Base-by-base conservation (phyloP, 2,329 filamentous ascomycete species). In the Emericellopsis cladophorae region DNA sequence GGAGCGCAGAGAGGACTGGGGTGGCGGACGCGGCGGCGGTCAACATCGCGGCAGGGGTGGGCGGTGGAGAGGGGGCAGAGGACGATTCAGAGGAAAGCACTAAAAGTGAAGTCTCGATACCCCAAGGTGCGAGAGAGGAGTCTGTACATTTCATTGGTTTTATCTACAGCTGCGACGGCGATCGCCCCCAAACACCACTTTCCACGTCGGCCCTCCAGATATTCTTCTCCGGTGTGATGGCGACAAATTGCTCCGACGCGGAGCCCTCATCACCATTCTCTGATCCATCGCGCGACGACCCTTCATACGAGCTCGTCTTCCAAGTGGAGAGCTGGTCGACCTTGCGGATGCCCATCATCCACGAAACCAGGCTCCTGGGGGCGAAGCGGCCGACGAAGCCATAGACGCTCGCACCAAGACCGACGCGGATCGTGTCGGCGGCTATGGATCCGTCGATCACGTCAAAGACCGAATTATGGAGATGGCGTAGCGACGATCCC, bases 391-490 rank as follows among this genome's bases (percentile, higher is more conserved):
- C 92, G 7, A 96, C 82, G 24, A 95, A 70, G 32, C 85, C 84
- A 59, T 96, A 96, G 1, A 88, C 70, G 42, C 82, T 70, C 39
- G 87, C 86, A 7, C 92, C 92, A 40, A 88, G 76, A 1, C 92
- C 92, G 14, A 95, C 82, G 43, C 85, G 80, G 48, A 90, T 75
- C 2, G 84, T 74, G 31, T 74, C 67, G 37, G 66, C 68, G 22
- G 71, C 74, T 49, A 74, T 67, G 15, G 69, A 74, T 35, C 76
- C 73, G 47, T 85, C 81, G 41, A 96, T 74, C 29, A 92, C 85
- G 56, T 96, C 90, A 56, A 95, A 93, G 9, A 98, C 81, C 2
- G 84, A 80, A 54, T 87, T 81, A 61, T 96, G 85, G 41, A 98
- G 70, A 47, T 84, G 79, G 26, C 85, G 72, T 36, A 94, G 68